These are phyloP conservation scores for Carex kokanica DNA, from an alignment of 176 grass and related monocot species.

Conservation along the genomic window DNA sequence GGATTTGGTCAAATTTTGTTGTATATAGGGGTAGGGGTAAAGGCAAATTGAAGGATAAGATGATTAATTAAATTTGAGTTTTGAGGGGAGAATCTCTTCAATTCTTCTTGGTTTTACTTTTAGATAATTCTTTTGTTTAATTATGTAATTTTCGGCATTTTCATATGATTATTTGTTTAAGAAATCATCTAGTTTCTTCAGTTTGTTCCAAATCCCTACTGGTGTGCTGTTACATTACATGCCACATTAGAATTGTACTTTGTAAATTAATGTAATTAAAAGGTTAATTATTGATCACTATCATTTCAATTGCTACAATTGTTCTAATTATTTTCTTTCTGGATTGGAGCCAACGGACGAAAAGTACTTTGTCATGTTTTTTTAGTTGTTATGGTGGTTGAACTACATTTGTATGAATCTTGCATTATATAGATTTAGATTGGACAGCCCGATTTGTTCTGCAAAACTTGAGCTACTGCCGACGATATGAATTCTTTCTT, in stretches of 20 bases:
- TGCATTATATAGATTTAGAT: background rate
- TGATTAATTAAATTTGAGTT: slow-evolving; percentile 18
- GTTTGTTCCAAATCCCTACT: background rate
- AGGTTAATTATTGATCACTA: background rate
- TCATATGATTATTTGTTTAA: slow-evolving; percentile 6
- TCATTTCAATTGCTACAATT: background rate
- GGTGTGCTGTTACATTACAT: background rate
- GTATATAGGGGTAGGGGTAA: background rate
- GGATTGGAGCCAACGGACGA: background rate
- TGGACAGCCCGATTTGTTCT: too few species aligned
- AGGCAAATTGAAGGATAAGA: slow-evolving; percentile 4
- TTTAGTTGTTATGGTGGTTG: slow-evolving; percentile 4
- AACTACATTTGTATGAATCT: slow-evolving; percentile 7
- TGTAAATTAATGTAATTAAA: background rate
- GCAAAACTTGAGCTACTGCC: too few species aligned
- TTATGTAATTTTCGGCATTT: background rate
- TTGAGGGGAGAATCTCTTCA: slow-evolving; percentile 27
- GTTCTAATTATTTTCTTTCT: background rate
- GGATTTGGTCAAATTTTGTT: slow-evolving; percentile 25
- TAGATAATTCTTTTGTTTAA: slow-evolving; percentile 21
- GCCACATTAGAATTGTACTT: background rate
- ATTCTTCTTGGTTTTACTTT: background rate
- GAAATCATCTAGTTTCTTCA: background rate
- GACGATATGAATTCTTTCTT: too few species aligned
- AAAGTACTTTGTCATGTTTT: background rate